Evolutionary conservation across 1,139 yeast species (phyloP).

Genomic region (Blastobotrys indianensis): DNA sequence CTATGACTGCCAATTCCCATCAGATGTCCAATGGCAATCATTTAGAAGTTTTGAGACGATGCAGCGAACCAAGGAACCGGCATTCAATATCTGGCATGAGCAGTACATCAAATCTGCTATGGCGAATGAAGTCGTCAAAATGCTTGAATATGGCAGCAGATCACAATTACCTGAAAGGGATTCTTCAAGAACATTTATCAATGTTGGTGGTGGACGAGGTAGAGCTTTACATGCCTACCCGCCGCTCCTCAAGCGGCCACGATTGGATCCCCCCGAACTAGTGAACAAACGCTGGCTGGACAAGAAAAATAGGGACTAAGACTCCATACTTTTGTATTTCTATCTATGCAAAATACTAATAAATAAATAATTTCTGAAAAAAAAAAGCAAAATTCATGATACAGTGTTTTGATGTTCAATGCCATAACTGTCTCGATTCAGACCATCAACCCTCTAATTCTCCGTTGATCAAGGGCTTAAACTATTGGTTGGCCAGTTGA

Average conservation of each 20-base stretch:
- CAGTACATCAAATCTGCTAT: conserved; percentile 34
- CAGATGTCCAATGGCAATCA: conserved; percentile 57
- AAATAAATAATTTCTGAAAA: no score
- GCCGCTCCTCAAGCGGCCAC: conserved; percentile 52
- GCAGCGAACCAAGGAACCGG: conserved; percentile 20
- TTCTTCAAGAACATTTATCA: conserved; percentile 20
- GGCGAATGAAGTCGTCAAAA: conserved; percentile 27
- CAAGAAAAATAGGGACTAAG: conserved; percentile 32
- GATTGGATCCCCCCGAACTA: conserved; percentile 56
- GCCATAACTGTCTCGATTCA: no score
- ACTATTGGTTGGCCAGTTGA: background rate
- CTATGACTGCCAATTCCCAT: conserved; percentile 73
- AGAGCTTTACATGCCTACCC: conserved; percentile 47
- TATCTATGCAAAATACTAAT: background rate
- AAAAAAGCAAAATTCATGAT: no score
- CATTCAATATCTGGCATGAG: conserved; percentile 31
- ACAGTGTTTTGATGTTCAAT: no score
- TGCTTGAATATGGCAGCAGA: conserved; percentile 25
- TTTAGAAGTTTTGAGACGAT: conserved; percentile 19
- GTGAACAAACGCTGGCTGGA: conserved; percentile 60
- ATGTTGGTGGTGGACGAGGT: conserved; percentile 27
- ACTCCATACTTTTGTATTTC: background rate
- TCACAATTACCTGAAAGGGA: conserved; percentile 28
- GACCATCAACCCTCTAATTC: no score
- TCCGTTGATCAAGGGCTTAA: no score